These are phyloP conservation scores for Akanthomyces lecanii DNA, from an alignment of 2,329 filamentous ascomycete genomes.

Conservation along the genomic window DNA sequence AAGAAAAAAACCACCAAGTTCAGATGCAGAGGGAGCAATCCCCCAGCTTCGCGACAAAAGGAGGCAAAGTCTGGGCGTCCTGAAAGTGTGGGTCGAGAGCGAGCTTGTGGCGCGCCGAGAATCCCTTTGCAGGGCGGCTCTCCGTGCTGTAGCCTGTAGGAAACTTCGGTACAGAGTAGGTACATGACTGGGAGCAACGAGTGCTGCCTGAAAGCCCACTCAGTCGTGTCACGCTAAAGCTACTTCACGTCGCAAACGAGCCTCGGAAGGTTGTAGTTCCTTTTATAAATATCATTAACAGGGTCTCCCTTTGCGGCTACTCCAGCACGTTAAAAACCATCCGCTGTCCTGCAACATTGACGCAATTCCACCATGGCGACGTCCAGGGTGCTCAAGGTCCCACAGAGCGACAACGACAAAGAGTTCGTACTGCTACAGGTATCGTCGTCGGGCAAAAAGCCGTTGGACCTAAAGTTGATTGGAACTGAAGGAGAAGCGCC, in stretches of 20 bases:
- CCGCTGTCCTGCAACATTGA: background rate
- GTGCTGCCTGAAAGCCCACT: background rate
- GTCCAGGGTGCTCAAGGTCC: constrained; percentile 11
- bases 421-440: constrained; percentile 58
- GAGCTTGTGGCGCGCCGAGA: background rate
- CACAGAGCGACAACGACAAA: constrained; percentile 13
- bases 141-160: background rate
- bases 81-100: constrained; percentile 11
- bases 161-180: no score
- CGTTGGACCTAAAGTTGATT: constrained; percentile 62
- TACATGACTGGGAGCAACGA: background rate
- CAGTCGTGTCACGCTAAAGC: background rate
- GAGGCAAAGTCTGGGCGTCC: constrained; percentile 3
- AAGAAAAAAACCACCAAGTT: background rate
- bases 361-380: background rate
- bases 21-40: constrained; percentile 5
- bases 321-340: background rate
- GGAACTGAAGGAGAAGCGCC: constrained; percentile 63
- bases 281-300: background rate
- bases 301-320: background rate
- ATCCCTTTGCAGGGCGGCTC: background rate
- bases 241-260: background rate
- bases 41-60: background rate
- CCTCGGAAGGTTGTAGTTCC: background rate
- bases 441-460: constrained; percentile 43